Percentiles rank a stretch among this genome's conserved stretches.
Evolutionary conservation across 1,284 basidiomycete species (phyloP).

Genomic region (Salmacisia buchloeana): DNA sequence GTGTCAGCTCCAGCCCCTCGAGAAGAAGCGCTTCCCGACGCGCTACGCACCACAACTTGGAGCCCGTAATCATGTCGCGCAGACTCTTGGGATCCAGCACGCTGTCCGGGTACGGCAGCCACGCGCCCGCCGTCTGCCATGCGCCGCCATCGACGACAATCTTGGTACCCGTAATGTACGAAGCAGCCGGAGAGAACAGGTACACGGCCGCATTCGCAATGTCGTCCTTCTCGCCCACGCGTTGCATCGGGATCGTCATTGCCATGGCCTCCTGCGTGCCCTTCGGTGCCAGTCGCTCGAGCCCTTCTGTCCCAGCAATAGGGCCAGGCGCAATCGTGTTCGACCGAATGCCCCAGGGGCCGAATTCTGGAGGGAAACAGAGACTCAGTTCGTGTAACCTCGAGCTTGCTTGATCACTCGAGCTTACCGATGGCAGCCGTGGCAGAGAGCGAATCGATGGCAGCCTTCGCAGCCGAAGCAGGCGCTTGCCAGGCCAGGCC

Average conservation of each 20-base stretch:
- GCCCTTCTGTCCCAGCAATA: constrained; percentile 78
- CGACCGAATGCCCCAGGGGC: constrained; percentile 70
- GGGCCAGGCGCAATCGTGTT: constrained; percentile 86
- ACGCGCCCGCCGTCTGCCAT: constrained; percentile 34
- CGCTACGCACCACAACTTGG: constrained; percentile 1
- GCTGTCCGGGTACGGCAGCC: constrained; percentile 44
- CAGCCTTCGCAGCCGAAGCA: constrained; percentile 91
- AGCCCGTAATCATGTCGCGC: neutral
- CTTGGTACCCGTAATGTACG: constrained; percentile 65
- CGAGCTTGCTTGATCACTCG: too few species aligned
- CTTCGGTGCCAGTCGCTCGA: constrained; percentile 63
- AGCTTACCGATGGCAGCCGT: constrained; percentile 2
- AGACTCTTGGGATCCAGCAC: constrained; percentile 30
- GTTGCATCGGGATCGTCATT: constrained; percentile 38
- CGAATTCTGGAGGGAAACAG: constrained; percentile 7
- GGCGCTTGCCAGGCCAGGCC: constrained; percentile 88
- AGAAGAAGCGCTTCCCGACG: too few species aligned
- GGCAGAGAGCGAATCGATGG: constrained; percentile 68
- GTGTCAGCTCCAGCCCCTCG: too few species aligned
- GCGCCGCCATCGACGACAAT: constrained; percentile 19
- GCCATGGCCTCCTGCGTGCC: constrained; percentile 44
- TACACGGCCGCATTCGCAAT: constrained; percentile 75
- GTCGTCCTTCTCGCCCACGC: constrained; percentile 57
- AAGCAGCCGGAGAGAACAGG: constrained; percentile 80
- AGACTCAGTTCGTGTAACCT: too few species aligned